These are phyloP conservation scores for Poronia punctata DNA, from an alignment of 495 filamentous ascomycete species.

Conservation along the genomic window DNA sequence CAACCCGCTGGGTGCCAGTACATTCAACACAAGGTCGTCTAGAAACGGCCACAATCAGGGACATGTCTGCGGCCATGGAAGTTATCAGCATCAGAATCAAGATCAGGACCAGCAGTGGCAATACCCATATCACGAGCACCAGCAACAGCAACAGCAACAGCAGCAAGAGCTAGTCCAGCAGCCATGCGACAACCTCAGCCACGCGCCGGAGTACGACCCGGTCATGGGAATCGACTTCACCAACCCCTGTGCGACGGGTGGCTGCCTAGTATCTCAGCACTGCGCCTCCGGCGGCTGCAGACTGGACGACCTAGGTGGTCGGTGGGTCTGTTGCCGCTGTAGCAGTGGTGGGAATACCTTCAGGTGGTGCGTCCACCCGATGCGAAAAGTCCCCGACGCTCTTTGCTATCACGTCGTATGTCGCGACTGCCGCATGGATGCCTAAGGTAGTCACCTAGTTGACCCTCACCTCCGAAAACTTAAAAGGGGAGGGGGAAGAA, in stretches of 20 bases:
- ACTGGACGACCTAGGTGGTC: conserved; percentile 33
- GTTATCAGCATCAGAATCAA: neutral
- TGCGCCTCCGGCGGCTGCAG: conserved; percentile 37
- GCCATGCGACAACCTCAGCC: conserved; percentile 15
- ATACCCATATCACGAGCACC: neutral
- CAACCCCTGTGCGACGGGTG: conserved; percentile 36
- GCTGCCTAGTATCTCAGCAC: conserved; percentile 34
- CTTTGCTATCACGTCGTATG: conserved; percentile 32
- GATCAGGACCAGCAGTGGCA: neutral
- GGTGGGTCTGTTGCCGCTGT: conserved; percentile 40
- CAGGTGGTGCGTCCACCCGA: conserved; percentile 27
- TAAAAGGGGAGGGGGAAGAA: no score
- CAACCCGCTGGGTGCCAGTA: neutral
- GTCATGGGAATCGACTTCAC: conserved; percentile 24
- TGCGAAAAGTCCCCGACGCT: conserved; percentile 35
- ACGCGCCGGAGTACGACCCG: conserved; percentile 21
- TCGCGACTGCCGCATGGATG: conserved; percentile 12
- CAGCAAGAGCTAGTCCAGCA: conserved; percentile 8
- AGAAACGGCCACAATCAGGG: neutral
- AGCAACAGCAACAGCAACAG: neutral
- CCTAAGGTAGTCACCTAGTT: no score
- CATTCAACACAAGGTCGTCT: no score
- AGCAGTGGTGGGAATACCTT: conserved; percentile 33
- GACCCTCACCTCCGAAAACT: no score
- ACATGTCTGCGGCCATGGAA: no score